Conservation (phyloP, 2,329 filamentous ascomycete genomes). For the Colletotrichum musicola region DNA sequence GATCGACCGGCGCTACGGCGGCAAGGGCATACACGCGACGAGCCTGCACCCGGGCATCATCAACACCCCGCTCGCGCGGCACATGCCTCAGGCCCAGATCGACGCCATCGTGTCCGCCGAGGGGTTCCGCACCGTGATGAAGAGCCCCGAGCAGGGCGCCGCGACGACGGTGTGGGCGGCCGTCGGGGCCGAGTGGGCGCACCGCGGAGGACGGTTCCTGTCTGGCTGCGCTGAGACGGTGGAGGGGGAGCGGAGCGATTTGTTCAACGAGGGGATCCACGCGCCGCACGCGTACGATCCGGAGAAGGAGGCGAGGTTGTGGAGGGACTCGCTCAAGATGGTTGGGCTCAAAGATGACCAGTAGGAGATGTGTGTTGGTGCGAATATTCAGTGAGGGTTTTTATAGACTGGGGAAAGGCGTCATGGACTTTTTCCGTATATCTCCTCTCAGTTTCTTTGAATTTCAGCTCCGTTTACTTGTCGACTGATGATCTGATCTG, state of each 20-base stretch:
- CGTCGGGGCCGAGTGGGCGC: slow-evolving; percentile 55
- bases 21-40: slow-evolving; percentile 48
- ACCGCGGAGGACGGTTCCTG: slow-evolving; percentile 60
- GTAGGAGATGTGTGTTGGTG: background rate
- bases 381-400: background rate
- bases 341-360: slow-evolving; percentile 11
- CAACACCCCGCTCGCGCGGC: slow-evolving; percentile 3
- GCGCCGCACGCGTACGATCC: background rate
- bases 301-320: background rate
- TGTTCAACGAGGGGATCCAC: background rate
- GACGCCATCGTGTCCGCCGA: background rate
- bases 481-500: too few species aligned
- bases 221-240: slow-evolving; percentile 50
- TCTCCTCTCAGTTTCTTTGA: background rate
- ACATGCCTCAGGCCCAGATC: background rate
- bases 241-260: background rate
- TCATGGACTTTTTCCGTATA: background rate
- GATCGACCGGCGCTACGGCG: slow-evolving; percentile 55
- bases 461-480: too few species aligned
- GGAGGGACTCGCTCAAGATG: slow-evolving; percentile 9
- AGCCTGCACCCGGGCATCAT: slow-evolving; percentile 30
- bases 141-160: slow-evolving; percentile 57
- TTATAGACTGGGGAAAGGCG: background rate
- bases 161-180: slow-evolving; percentile 61
- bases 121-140: background rate